These are phyloP conservation scores for Hamamelis virginiana DNA, from an alignment of 164 flowering plant genomes.

Conservation along the genomic window DNA sequence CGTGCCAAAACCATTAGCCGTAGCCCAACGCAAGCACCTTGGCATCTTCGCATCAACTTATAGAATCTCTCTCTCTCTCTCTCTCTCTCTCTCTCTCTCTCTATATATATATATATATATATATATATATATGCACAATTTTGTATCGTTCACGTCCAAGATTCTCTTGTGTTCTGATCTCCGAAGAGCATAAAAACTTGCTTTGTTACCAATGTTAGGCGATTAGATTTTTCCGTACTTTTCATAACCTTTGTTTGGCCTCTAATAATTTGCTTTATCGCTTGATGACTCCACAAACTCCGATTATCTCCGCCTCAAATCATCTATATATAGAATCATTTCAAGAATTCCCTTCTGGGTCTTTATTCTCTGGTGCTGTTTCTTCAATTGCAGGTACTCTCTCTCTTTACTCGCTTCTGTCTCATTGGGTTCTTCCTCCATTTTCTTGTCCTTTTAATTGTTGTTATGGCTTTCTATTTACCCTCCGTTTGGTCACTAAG, in stretches of 20 bases:
- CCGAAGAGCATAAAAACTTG: neutral
- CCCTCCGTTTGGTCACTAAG: neutral
- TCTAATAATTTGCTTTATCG: too few species aligned
- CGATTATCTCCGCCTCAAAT: neutral
- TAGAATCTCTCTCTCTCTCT: constrained; percentile 7
- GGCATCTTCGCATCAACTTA: constrained; percentile 18
- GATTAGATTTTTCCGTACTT: neutral
- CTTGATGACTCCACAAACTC: too few species aligned
- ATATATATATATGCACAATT: neutral
- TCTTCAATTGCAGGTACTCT: constrained; percentile 19
- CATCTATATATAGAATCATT: neutral
- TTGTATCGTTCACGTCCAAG: constrained; percentile 5
- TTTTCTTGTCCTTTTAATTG: neutral
- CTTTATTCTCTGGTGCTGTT: neutral
- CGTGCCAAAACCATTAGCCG: neutral
- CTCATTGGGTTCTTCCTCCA: too few species aligned
- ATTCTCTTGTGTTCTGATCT: neutral
- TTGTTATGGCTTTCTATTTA: neutral
- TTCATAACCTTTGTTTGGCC: neutral
- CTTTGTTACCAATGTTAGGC: neutral
- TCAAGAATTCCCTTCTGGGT: constrained; percentile 5
- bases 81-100: neutral
- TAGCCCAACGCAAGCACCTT: neutral
- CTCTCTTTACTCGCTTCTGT: neutral
- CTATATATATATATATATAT: neutral